Base-by-base conservation (phyloP, 768 basidiomycete genomes). In the Suillus americanus region DNA sequence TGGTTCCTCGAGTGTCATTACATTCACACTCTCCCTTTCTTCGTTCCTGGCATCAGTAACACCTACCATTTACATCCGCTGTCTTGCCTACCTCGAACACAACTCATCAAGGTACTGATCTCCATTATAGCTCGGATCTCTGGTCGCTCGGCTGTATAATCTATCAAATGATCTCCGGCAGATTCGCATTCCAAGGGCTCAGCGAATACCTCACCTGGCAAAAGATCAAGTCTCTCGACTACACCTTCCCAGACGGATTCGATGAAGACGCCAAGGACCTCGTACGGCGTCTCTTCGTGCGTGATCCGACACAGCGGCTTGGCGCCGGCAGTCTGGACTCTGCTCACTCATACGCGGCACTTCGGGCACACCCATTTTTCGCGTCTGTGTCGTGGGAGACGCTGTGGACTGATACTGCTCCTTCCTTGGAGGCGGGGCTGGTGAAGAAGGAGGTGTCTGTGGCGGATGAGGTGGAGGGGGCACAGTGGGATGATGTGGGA, bases 141-240 rank as follows among this genome's bases (percentile, higher is more conserved):
- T 99, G 97, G 97, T 93, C 95, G 5, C 82, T 97, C 30, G 97
- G 95, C 2, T 98, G 97, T 77, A 89, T 98, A 51, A 77, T 99
- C 25, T 99, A 87, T 77, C 96, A 98, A 75, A 90, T 98, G 83
- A 88, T 98, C 60, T 86, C 91, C 14, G 97, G 96, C 45, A 86
- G 86, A 48, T 96, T 96, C 68, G 92, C 95, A 2, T 99, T 99
- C 80, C 86, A 92, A 67, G 95, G 91, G 5, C 81, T 89, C 7
- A 95, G 95, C 0, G 94, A 98, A 65, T 98, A 96, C 72, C 86
- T 97, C 65, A 97, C 92, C 38, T 96, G 95, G 86, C 90, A 97
- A 73, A 95, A 94, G 79, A 93, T 99, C 78, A 91, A 95, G 77
- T 83, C 87, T 53, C 81, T 92, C 55, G 91, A 97, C 53, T 98